Base-by-base conservation (phyloP, 2,329 filamentous ascomycete species). In the Ophiostoma angusticollis region DNA sequence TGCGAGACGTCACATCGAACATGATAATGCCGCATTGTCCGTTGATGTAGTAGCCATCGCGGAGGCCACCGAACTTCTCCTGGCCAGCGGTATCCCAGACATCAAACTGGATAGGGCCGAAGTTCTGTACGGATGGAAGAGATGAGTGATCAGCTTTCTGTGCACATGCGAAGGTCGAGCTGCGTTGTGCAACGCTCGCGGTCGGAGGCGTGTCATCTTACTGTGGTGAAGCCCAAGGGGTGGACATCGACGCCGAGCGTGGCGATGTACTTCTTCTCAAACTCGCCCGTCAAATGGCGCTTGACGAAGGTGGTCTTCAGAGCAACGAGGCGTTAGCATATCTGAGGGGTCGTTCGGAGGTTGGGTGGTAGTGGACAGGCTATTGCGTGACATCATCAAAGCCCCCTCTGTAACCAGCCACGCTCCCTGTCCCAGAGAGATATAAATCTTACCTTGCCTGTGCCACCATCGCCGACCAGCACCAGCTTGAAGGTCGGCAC, bases 211-310 rank as follows among this genome's bases (percentile, higher is more conserved):
- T 12, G 23, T 19, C 50, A 52, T 73, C 85, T 70, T 85, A 96
- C 87, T 62, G 89, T 96, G 58, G 80, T 85, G 79, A 98, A 98
- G 58, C 80, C 83, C 51, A 98, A 84, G 63, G 91, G 91, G 74
- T 98, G 91, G 52, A 98, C 91, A 67, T 98, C 91, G 62, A 98
- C 91, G 81, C 91, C 91, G 51, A 98, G 84, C 45, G 91, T 98
- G 57, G 91, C 91, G 65, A 98, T 96, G 72, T 98, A 98, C 74
- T 96, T 98, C 83, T 98, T 98, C 73, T 98, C 91, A 63, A 98
- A 98, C 66, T 98, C 91, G 64, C 91, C 91, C 61, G 91, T 98
- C 78, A 96, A 78, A 71, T 98, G 91, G 61, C 91, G 91, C 82
- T 98, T 98, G 75, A 98, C 91, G 68, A 98, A 98, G 62, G 91